Base-by-base conservation (phyloP, 495 filamentous ascomycete genomes). In the Tuber indicum region DNA sequence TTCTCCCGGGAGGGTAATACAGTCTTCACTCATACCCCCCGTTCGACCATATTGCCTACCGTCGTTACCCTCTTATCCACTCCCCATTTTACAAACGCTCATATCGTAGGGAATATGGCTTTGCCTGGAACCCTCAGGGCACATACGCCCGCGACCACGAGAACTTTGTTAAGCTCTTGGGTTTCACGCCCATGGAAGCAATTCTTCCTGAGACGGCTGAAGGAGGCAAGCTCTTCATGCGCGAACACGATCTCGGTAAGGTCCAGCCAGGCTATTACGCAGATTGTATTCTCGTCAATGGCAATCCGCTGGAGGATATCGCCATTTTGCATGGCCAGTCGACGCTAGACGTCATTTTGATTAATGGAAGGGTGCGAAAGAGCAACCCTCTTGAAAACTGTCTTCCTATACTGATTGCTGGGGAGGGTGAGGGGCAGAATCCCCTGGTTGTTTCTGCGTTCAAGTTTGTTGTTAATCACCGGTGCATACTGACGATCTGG, bases 111-210 rank as follows among this genome's bases (percentile, higher is more conserved):
- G 87, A 89, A 75, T 89, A 88, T 66, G 87, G 87, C 36, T 89
- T 89, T 76, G 86, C 86, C 2, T 88, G 87, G 87, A 86, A 85
- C 36, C 87, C 86, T 2, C 86, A 88, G 46, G 87, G 87, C 3
- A 88, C 86, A 1, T 88, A 88, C 74, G 86, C 87, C 0, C 83
- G 85, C 3, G 87, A 88, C 74, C 84, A 88, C 32, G 85, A 84
- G 36, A 86, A 88, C 74, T 88, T 88, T 73, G 86, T 87, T 36
- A 86, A 88, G 58, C 82, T 86, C 0, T 82, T 89, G 42, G 86
- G 84, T n/a, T 87, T 87, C 81, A 88, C 86, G n/a, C 85, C 87
- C 0, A 85, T 84, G 75, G 87, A 88, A 74, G 79, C 85, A 6
- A 84, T 89, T 32, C 83, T 89, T 44, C 83, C 87, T 3, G 86